These are phyloP conservation scores for Penicillium desertorum DNA, from an alignment of 495 filamentous ascomycete genomes.

Conservation along the genomic window DNA sequence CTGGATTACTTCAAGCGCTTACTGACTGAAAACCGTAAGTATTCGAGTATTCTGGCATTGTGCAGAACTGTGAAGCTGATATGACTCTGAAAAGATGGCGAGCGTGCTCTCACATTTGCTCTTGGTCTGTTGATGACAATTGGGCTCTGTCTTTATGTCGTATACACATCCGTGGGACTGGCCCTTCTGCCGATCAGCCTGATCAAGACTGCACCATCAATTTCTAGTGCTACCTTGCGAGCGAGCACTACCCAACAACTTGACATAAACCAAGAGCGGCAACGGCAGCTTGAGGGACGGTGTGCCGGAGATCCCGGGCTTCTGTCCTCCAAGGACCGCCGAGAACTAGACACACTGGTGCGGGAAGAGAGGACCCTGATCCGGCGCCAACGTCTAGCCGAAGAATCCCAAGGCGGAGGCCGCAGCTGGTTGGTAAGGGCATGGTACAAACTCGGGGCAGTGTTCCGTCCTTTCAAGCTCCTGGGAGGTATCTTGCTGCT, in stretches of 20 bases:
- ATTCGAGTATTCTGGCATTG: constrained; percentile 2
- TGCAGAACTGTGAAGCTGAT: constrained; percentile 7
- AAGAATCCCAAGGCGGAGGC: constrained; percentile 73
- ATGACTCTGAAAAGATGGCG: constrained; percentile 58
- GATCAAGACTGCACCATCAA: constrained; percentile 83
- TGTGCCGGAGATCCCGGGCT: constrained; percentile 73
- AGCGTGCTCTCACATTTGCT: constrained; percentile 86
- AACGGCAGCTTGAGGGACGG: constrained; percentile 84
- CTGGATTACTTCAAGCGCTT: constrained; percentile 90
- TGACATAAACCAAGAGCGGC: constrained; percentile 83
- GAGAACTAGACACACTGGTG: constrained; percentile 81
- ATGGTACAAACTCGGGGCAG: constrained; percentile 75
- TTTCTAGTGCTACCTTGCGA: constrained; percentile 72
- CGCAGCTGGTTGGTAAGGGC: constrained; percentile 63
- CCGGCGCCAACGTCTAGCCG: constrained; percentile 81
- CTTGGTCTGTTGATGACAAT: constrained; percentile 81
- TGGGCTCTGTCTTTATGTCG: constrained; percentile 77
- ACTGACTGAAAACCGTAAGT: constrained; percentile 75
- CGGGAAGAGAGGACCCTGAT: constrained; percentile 91
- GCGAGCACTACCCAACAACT: constrained; percentile 76
- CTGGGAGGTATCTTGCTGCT: constrained; percentile 78
- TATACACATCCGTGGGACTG: constrained; percentile 87
- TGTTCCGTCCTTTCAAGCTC: constrained; percentile 82
- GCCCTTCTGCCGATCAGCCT: constrained; percentile 85
- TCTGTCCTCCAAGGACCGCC: constrained; percentile 77